Conservation (phyloP, 805 yeast genomes). For the Monosporozyma servazzii region DNA sequence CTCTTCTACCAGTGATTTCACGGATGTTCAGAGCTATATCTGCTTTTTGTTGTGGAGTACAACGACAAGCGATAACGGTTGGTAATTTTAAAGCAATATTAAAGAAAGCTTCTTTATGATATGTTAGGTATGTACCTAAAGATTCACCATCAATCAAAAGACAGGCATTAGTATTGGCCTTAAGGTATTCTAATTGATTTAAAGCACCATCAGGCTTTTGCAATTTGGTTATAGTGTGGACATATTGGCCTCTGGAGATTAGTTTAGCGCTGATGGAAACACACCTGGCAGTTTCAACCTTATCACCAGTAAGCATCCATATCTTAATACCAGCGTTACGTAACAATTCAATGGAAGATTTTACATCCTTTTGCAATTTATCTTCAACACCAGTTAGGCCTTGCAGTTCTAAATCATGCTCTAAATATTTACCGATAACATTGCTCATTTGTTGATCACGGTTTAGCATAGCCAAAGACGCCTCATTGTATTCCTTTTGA, state of each 20-base stretch:
- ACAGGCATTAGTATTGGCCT: conserved; percentile 47
- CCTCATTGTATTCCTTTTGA: conserved; percentile 53
- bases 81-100: conserved; percentile 71
- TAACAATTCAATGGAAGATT: conserved; percentile 80
- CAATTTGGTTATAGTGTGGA: conserved; percentile 72
- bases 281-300: conserved; percentile 96
- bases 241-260: conserved; percentile 87
- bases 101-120: conserved; percentile 65
- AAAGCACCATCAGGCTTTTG: conserved; percentile 54
- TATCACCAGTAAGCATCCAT: conserved; percentile 99
- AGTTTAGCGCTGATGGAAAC: conserved; percentile 93
- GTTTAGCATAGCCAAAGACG: conserved; percentile 67
- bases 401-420: conserved; percentile 70
- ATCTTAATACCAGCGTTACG: conserved; percentile 95
- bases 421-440: conserved; percentile 61
- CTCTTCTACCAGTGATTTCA: conserved; percentile 73
- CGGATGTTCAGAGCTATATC: conserved; percentile 81
- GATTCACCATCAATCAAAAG: conserved; percentile 92
- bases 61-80: conserved; percentile 95
- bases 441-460: conserved; percentile 69
- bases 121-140: conserved; percentile 54
- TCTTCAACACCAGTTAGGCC: conserved; percentile 98
- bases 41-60: conserved; percentile 98
- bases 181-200: conserved; percentile 64
- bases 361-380: conserved; percentile 82